Evolutionary conservation across 352 stramenopile genomes (phyloP).

Genomic region (Blastocystis sp.): DNA sequence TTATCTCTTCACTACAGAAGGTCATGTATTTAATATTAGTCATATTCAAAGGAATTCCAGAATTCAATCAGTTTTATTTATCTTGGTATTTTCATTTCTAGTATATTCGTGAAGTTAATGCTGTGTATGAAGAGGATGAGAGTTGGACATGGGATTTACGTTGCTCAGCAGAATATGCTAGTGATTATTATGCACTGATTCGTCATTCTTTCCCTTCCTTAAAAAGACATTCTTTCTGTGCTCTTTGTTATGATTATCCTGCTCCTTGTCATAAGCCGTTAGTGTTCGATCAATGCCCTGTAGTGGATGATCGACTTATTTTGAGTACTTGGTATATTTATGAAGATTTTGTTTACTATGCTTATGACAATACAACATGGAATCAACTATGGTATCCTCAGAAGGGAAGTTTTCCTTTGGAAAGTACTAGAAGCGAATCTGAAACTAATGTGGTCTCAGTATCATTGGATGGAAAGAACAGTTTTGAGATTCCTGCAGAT

Average conservation of each 20-base stretch:
- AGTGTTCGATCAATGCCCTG: background rate
- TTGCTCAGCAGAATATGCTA: conserved; percentile 10
- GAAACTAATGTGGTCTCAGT: too few relatives aligned
- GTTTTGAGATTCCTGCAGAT: too few relatives aligned
- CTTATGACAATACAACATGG: background rate
- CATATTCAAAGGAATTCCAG: background rate
- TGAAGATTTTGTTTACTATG: conserved; percentile 28
- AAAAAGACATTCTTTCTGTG: background rate
- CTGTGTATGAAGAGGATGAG: background rate
- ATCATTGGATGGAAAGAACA: too few relatives aligned
- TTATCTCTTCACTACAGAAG: conserved; percentile 91
- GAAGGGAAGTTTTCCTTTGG: too few relatives aligned
- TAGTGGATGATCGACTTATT: background rate
- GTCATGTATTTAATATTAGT: conserved; percentile 78
- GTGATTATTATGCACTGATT: background rate
- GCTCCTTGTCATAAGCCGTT: background rate
- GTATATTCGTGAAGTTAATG: conserved; percentile 26
- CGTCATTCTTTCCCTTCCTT: background rate
- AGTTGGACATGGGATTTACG: conserved; percentile 10
- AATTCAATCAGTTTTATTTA: background rate
- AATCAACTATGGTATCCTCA: background rate
- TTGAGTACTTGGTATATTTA: background rate
- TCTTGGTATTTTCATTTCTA: background rate
- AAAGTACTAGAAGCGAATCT: too few relatives aligned
- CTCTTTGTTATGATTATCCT: background rate